Evolutionary conservation across 2,329 filamentous ascomycete genomes (phyloP), one percentile per base, ranked within the genome.

Genomic region (Grosmannia clavigera): DNA sequence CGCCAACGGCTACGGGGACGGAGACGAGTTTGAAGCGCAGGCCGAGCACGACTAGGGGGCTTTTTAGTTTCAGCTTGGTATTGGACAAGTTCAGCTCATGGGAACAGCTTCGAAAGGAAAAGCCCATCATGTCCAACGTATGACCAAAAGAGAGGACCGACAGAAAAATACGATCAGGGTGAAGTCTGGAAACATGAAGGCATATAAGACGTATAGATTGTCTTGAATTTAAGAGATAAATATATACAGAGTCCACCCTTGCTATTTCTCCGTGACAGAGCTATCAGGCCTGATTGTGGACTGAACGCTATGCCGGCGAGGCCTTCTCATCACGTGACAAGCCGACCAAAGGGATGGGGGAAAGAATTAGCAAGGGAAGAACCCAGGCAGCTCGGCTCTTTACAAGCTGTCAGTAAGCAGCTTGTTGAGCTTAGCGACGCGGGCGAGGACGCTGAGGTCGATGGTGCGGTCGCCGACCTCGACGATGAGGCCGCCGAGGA

Each of bases 351-450:
- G 14, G 22, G 6, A 1, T 22, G 22, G 22, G 22, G 22, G 22
- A 22, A 22, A 51, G 9, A 51, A 27, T 4, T 31, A 35, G 33
- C 33, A 35, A 35, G 33, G 33, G 9, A 35, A 35, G 33, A 35
- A 35, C 33, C 9, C 33, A 35, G 33, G 33, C 33, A 35, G 33
- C 33, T 35, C 33, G 29, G 9, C 33, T 5, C 19, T 38, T 89
- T 96, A 99, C 88, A 99, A 81, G 76, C 87, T 83, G 78, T 99
- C 94, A 69, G 83, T 92, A 73, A 99, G 88, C 74, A 96, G 86
- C 87, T 97, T 99, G 90, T 99, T 99, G 84, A 99, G 90, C 85
- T 91, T 95, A 75, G 89, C 83, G 76, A 99, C 87, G 83, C 92
- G 95, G 74, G 88, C 81, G 57, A 92, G 92, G 71, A 99, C 92